Evolutionary conservation across 2,329 filamentous ascomycete species (phyloP).

Genomic region (Albophoma yamanashiensis): DNA sequence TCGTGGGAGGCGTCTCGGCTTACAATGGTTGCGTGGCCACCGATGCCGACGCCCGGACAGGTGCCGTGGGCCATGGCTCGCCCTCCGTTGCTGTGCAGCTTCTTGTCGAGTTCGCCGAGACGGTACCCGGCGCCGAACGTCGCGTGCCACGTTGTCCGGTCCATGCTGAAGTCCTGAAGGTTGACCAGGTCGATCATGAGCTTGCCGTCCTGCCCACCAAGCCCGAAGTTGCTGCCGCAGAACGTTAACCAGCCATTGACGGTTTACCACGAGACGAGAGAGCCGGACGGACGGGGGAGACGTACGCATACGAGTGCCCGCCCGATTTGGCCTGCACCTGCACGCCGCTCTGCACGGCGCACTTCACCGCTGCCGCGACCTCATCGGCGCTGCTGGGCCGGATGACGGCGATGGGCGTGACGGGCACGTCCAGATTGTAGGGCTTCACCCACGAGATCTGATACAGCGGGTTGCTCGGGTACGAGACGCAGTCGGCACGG

Average conservation of each 20-base stretch:
- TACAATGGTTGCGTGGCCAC: constrained; percentile 47
- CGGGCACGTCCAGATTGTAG: constrained; percentile 39
- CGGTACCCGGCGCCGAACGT: constrained; percentile 41
- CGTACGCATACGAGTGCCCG: constrained; percentile 53
- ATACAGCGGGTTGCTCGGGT: constrained; percentile 31
- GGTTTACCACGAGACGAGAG: not conserved
- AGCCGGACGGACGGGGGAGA: not conserved
- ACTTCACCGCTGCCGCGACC: constrained; percentile 46
- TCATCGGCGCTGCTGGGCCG: constrained; percentile 41
- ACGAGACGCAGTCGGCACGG: constrained; percentile 34
- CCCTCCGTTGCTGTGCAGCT: constrained; percentile 37
- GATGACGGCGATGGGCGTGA: constrained; percentile 45
- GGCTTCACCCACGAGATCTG: constrained; percentile 37
- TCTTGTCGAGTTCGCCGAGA: constrained; percentile 40
- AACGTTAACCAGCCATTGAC: no score
- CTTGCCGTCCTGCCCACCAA: constrained; percentile 39
- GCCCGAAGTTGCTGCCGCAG: constrained; percentile 24
- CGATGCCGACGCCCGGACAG: constrained; percentile 47
- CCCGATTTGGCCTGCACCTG: constrained; percentile 53
- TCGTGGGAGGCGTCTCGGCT: constrained; percentile 7
- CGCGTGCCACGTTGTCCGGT: constrained; percentile 40
- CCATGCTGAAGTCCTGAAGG: constrained; percentile 41
- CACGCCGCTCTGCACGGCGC: constrained; percentile 35
- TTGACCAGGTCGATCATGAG: constrained; percentile 44
- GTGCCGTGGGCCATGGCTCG: constrained; percentile 51